Evolutionary conservation across 257 asterid species (phyloP), one percentile per base, ranked within the genome.

Genomic region (Leonotis leonurus): DNA sequence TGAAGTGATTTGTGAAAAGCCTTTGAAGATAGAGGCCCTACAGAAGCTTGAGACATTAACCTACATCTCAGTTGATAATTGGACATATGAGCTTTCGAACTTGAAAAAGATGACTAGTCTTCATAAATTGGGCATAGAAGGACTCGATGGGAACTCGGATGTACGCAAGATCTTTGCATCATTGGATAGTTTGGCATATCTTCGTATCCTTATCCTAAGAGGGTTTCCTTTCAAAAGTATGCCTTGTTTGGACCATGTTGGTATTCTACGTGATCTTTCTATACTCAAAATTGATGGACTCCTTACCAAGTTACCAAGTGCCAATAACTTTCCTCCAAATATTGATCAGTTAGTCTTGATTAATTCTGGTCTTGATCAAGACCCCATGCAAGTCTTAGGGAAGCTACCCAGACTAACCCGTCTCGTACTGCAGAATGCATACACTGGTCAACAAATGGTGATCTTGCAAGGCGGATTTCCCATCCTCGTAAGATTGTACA

Each of bases 301-400:
- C 1, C 12, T 54, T 29, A 24, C 27, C 6, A 10, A 11, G 29
- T 20, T 71, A 8, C 68, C 72, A 0, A 37, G 30, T 16, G 10
- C 14, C 14, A 10, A 8, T 4, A 14, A 22, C 6, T 66, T 72
- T 40, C 73, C 77, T 14, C 73, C 68, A 13, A 59, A 51, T 18
- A 58, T 72, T 66, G 16, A 59, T 35, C n/a, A 18, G 56, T 49
- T 72, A 32, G 67, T 21, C 56, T 52, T 72, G 60, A 37, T 12
- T 3, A 3, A 12, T 6, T 21, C 58, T 1, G 0, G 6, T 0
- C 63, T 65, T 16, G 41, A 10, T 3, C 21, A 62, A 51, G 50
- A 72, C 27, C 63, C 70, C 8, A 66, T 72, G 45, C 50, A 24
- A 6, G 49, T 60, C 2, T 24, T 72, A 43, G 64, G 52, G 44